A percentile compares a stretch with the other conserved stretches of the same genome.
Evolutionary conservation across 31 red algal species (phyloP).

Genomic region (Asparagopsis taxiformis): DNA sequence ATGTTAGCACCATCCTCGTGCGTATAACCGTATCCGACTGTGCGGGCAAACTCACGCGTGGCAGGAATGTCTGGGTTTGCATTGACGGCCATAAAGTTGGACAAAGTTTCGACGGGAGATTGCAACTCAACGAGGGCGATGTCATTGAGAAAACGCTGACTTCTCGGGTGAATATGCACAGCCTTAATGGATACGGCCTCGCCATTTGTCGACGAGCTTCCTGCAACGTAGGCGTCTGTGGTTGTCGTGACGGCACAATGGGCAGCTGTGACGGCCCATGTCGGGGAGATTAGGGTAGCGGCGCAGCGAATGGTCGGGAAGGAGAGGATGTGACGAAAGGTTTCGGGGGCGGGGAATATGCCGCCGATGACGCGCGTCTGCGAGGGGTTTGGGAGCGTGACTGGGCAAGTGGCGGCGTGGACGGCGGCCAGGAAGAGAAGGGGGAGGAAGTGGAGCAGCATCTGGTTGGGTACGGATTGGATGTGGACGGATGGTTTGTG

Average conservation of each 20-base stretch:
- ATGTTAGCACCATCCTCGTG: constrained; percentile 34
- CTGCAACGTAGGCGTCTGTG: constrained; percentile 4
- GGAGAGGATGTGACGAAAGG: constrained; percentile 13
- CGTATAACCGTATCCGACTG: constrained; percentile 36
- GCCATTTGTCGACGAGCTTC: not conserved
- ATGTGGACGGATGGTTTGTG: too few relatives aligned
- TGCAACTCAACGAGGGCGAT: constrained; percentile 22
- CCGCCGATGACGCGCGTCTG: constrained; percentile 60
- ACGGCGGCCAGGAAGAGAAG: not conserved
- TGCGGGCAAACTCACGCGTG: constrained; percentile 11
- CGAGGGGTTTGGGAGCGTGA: not conserved
- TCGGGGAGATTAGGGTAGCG: constrained; percentile 40
- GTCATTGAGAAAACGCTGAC: constrained; percentile 15
- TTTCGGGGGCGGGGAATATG: not conserved
- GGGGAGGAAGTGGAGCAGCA: not conserved
- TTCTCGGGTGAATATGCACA: constrained; percentile 32
- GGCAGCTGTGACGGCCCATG: constrained; percentile 59
- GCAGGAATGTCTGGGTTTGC: constrained; percentile 16
- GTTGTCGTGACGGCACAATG: constrained; percentile 27
- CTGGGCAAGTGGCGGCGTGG: constrained; percentile 1
- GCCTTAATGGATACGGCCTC: constrained; percentile 3
- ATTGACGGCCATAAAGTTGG: constrained; percentile 29
- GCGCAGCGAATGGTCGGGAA: constrained; percentile 35
- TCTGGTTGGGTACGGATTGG: not conserved
- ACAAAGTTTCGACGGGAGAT: not conserved